Percentiles rank a stretch among this genome's conserved stretches.
These are phyloP conservation scores for Cercospora brassicicola DNA, from an alignment of 2,329 filamentous ascomycete species.

Conservation along the genomic window DNA sequence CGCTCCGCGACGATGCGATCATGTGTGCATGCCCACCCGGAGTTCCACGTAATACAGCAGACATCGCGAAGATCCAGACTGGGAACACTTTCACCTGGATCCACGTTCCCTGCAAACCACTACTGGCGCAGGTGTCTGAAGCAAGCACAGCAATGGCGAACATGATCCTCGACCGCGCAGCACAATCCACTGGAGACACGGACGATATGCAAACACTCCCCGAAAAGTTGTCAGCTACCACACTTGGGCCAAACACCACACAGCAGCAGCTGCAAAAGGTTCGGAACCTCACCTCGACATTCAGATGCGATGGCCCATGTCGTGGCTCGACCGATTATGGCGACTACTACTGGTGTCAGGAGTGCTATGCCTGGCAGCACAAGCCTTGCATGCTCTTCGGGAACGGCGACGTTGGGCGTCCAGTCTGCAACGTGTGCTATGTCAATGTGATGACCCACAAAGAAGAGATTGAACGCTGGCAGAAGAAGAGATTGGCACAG, in stretches of 20 bases:
- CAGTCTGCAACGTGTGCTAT: constrained; percentile 29
- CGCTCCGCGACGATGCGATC: constrained; percentile 1
- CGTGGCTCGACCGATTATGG: constrained; percentile 14
- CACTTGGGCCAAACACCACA: constrained; percentile 10
- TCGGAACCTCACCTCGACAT: constrained; percentile 24
- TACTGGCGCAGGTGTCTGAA: constrained; percentile 9
- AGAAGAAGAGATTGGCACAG: constrained; percentile 30
- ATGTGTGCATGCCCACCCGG: constrained; percentile 22
- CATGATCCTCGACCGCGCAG: background rate
- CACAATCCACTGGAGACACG: background rate
- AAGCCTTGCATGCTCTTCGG: constrained; percentile 27
- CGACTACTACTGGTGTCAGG: constrained; percentile 25
- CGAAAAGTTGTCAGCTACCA: constrained; percentile 1
- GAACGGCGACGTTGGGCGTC: constrained; percentile 18
- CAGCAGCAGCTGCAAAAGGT: constrained; percentile 13
- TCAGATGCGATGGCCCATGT: constrained; percentile 28
- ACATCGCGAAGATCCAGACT: constrained; percentile 11
- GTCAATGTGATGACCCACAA: constrained; percentile 19
- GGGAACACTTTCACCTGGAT: constrained; percentile 14
- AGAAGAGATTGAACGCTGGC: constrained; percentile 54
- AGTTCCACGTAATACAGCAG: constrained; percentile 9
- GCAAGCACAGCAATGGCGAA: background rate
- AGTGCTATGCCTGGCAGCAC: constrained; percentile 29
- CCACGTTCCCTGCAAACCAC: constrained; percentile 23
- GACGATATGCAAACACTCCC: background rate